Conservation (phyloP, 805 yeast genomes). For the Candida sakaeoensis region DNA sequence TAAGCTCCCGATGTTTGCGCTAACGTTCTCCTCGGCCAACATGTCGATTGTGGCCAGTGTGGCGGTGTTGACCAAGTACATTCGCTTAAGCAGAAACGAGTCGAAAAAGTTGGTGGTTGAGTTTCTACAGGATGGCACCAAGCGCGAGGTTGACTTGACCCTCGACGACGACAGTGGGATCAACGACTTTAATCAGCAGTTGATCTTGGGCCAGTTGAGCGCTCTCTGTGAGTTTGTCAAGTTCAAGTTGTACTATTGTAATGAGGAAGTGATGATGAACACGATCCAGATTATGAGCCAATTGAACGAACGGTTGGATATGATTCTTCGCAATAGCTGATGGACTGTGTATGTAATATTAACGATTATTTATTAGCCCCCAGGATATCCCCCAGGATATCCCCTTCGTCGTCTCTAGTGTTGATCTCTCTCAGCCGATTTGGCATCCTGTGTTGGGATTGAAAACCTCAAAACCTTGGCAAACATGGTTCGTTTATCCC, state of each 20-base stretch:
- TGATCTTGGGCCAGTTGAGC: constrained; percentile 2
- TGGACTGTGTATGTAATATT: neutral
- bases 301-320: constrained; percentile 3
- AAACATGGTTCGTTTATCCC: too few species aligned
- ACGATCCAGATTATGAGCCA: constrained; percentile 3
- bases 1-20: constrained; percentile 17
- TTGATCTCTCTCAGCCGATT: too few species aligned
- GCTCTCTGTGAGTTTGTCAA: constrained; percentile 7
- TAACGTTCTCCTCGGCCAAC: constrained; percentile 15
- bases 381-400: too few species aligned
- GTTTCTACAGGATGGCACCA: constrained; percentile 1
- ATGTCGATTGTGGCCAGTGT: constrained; percentile 17
- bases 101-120: constrained; percentile 9
- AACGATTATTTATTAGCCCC: too few species aligned
- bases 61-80: constrained; percentile 15
- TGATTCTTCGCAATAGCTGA: neutral
- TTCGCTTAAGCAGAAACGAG: constrained; percentile 8
- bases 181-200: neutral
- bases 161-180: neutral
- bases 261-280: constrained; percentile 7
- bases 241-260: constrained; percentile 7
- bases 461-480: too few species aligned
- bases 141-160: neutral
- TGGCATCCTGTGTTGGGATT: too few species aligned
- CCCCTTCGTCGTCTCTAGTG: too few species aligned